Conservation (phyloP, 257 asterid species). For the Solanum phureja region DNA sequence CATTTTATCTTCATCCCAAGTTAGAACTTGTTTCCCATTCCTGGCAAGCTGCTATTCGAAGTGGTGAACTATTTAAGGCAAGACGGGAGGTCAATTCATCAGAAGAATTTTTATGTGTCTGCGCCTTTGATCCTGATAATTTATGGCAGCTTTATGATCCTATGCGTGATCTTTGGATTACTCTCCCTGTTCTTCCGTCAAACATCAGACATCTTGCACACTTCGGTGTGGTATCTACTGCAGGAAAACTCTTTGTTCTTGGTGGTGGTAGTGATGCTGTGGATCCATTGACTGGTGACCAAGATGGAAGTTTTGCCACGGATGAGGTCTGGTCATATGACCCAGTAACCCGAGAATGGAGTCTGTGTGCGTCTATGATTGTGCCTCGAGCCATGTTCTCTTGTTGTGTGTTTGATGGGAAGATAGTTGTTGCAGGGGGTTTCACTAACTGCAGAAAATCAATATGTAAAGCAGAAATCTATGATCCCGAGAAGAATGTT, state of each 20-base stretch:
- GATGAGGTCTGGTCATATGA: conserved; percentile 92
- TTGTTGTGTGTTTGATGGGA: conserved; percentile 83
- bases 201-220: conserved; percentile 81
- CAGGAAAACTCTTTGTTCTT: conserved; percentile 80
- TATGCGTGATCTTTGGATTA: conserved; percentile 69
- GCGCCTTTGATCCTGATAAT: conserved; percentile 91
- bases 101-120: conserved; percentile 77
- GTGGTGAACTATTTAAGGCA: conserved; percentile 75
- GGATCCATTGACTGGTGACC: conserved; percentile 92
- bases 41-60: conserved; percentile 68
- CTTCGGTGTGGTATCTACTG: conserved; percentile 80
- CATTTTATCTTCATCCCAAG: conserved; percentile 72
- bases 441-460: conserved; percentile 86
- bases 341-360: conserved; percentile 58
- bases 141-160: conserved; percentile 96
- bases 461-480: conserved; percentile 82
- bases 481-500: conserved; percentile 69
- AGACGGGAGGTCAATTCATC: conserved; percentile 73
- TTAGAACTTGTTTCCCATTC: conserved; percentile 79
- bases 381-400: conserved; percentile 98
- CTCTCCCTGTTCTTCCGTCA: conserved; percentile 88
- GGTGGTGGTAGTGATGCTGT: conserved; percentile 98
- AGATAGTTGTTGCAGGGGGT: conserved; percentile 91
- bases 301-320: conserved; percentile 91
- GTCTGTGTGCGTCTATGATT: conserved; percentile 60